Evolutionary conservation across 495 filamentous ascomycete genomes (phyloP), one percentile per base, ranked within the genome.

Genomic region (Thermochaetoides thermophila): DNA sequence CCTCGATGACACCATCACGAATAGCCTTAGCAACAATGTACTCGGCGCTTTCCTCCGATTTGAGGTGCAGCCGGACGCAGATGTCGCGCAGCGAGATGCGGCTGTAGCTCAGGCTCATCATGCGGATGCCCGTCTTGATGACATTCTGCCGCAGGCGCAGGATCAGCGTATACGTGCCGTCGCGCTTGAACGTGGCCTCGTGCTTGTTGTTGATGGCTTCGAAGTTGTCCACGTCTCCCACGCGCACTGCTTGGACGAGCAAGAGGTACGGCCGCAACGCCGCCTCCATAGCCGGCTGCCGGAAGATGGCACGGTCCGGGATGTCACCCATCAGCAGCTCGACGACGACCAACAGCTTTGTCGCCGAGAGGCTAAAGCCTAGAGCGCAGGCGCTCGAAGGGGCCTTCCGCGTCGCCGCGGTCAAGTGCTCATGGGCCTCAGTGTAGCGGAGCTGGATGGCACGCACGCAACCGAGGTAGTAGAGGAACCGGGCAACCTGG

Each of bases 21-120:
- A 97, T 96, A 20, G 89, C 91, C 65, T 97, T 97, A 27, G 89
- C 89, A 19, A 96, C 91, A 55, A 97, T 96, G 57, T 97, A 97
- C 59, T 97, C 89, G 13, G 89, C 89, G 31, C 78, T 87, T 64
- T 97, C 85, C 53, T 97, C 89, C 42, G 76, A 84, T 35, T 84
- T 80, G n/a, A 97, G 61, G 26, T 84, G 78, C 33, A 97, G 67
- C 29, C 89, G 80, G 39, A 95, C 81, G 63, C 91, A 96, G 41
- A 97, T 97, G 50, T 97, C 89, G 33, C 89, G 75, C 28, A 97
- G 69, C n/a, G 85, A 93, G 51, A 97, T 97, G 37, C 85, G 78
- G 32, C 86, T 92, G 60, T 97, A 97, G 32, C 84, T 89, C 49
- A 97, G 64, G 18, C 86, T 94, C 76, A 97, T 94, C 83, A 94